A percentile compares a stretch with the other conserved stretches of the same genome.
These are phyloP conservation scores for Rhodotorula sp. DNA, from an alignment of 1,284 basidiomycete species.

Conservation along the genomic window DNA sequence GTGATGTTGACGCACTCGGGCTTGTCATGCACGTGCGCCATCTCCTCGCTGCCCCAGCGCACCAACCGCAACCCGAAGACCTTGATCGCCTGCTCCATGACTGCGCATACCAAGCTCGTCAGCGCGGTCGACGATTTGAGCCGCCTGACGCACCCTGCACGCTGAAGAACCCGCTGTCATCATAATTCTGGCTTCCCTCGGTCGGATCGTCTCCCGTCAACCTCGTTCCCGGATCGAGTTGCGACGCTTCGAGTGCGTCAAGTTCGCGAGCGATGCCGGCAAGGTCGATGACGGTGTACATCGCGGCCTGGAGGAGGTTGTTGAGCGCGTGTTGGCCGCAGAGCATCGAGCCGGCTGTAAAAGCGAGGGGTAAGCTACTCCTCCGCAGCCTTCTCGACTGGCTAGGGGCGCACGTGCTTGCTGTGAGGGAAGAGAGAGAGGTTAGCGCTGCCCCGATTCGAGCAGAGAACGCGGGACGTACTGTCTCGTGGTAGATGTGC, in stretches of 20 bases:
- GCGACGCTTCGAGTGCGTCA: conserved; percentile 54
- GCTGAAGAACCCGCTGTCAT: conserved; percentile 34
- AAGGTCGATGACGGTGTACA: conserved; percentile 78
- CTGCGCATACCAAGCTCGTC: conserved; percentile 6
- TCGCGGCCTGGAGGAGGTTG: conserved; percentile 53
- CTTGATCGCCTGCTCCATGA: conserved; percentile 60
- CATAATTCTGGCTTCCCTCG: conserved; percentile 51
- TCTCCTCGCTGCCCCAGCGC: conserved; percentile 79
- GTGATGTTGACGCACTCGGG: conserved; percentile 65
- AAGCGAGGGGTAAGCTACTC: conserved; percentile 42
- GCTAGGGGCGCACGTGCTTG: conserved; percentile 28
- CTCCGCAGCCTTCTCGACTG: too few relatives aligned
- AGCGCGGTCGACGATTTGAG: conserved; percentile 32
- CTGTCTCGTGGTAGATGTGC: conserved; percentile 37
- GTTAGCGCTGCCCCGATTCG: too few relatives aligned
- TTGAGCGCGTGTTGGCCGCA: conserved; percentile 55
- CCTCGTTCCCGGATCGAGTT: conserved; percentile 25
- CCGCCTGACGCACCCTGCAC: conserved; percentile 29
- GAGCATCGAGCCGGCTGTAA: conserved; percentile 51
- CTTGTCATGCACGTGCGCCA: conserved; percentile 68
- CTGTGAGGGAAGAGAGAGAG: background rate
- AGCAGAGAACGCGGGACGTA: background rate
- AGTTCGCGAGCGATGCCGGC: conserved; percentile 72
- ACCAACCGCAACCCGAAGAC: conserved; percentile 78
- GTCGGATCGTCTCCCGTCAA: conserved; percentile 16